Percentiles rank a stretch among this genome's conserved stretches.
Evolutionary conservation across 192 early-diverging fungal genomes (phyloP).

Genomic region (Backusella mclennaniae): DNA sequence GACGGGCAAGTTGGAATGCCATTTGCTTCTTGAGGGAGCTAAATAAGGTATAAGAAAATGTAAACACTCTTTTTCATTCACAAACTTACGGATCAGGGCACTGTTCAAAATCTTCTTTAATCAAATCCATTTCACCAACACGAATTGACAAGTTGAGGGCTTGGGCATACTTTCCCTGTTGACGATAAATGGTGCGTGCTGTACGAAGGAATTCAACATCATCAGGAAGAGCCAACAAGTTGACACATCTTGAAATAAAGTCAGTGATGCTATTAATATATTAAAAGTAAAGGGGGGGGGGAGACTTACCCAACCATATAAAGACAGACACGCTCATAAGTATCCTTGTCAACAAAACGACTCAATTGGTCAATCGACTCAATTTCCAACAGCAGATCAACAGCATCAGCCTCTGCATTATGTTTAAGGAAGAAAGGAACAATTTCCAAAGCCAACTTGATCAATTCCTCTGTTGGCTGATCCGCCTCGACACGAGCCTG

Average conservation of each 20-base stretch:
- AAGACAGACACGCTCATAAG: slow-evolving; percentile 89
- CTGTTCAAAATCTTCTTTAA: slow-evolving; percentile 83
- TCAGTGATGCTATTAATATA: background rate
- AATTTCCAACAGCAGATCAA: slow-evolving; percentile 91
- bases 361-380: slow-evolving; percentile 80
- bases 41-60: background rate
- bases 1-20: slow-evolving; percentile 89
- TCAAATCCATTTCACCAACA: slow-evolving; percentile 77
- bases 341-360: slow-evolving; percentile 88
- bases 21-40: slow-evolving; percentile 91
- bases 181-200: slow-evolving; percentile 88
- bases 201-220: slow-evolving; percentile 82
- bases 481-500: slow-evolving; percentile 61
- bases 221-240: slow-evolving; percentile 87
- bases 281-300: background rate
- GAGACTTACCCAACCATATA: slow-evolving; percentile 82
- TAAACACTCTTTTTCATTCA: background rate
- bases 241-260: slow-evolving; percentile 68
- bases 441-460: slow-evolving; percentile 76
- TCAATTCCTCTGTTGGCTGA: slow-evolving; percentile 61
- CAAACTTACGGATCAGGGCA: slow-evolving; percentile 67
- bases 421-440: slow-evolving; percentile 96
- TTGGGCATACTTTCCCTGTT: slow-evolving; percentile 77
- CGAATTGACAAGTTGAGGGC: slow-evolving; percentile 85
- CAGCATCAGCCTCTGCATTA: slow-evolving; percentile 98